Conservation (phyloP, 2,329 filamentous ascomycete species). For the Orbilia javanica region DNA sequence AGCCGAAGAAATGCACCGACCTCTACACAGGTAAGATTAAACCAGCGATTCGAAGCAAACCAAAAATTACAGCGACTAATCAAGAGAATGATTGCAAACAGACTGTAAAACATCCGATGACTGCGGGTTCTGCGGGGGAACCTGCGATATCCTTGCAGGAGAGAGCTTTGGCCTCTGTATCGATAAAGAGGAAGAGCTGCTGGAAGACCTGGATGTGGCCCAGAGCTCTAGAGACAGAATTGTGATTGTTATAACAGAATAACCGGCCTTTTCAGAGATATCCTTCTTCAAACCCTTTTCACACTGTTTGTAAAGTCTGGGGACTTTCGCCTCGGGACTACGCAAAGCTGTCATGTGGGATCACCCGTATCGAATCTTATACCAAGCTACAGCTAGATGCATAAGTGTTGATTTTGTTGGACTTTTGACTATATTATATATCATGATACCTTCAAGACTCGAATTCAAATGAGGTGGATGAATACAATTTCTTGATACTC, state of each 20-base stretch:
- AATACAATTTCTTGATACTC: too few relatives aligned
- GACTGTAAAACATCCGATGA: conserved; percentile 7
- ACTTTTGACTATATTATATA: too few relatives aligned
- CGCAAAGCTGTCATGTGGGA: conserved; percentile 3
- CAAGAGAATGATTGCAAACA: background rate
- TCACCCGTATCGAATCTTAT: too few relatives aligned
- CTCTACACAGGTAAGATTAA: background rate
- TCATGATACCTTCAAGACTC: too few relatives aligned
- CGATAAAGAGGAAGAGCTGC: background rate
- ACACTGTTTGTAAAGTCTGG: background rate
- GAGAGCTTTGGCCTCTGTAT: conserved; percentile 2
- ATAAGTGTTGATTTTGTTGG: conserved; percentile 5
- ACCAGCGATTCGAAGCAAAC: too few relatives aligned
- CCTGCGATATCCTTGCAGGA: conserved; percentile 2
- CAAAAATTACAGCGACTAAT: too few relatives aligned
- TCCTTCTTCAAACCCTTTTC: background rate
- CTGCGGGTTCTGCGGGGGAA: conserved; percentile 3
- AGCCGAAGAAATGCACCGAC: conserved; percentile 6
- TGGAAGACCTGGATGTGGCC: too few relatives aligned
- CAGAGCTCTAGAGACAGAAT: background rate
- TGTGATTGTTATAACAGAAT: background rate
- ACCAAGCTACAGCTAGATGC: too few relatives aligned
- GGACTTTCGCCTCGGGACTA: background rate
- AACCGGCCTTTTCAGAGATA: background rate
- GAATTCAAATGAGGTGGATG: too few relatives aligned